Conservation (phyloP, 1,284 basidiomycete genomes). For the Lentinula novae-zelandiae region DNA sequence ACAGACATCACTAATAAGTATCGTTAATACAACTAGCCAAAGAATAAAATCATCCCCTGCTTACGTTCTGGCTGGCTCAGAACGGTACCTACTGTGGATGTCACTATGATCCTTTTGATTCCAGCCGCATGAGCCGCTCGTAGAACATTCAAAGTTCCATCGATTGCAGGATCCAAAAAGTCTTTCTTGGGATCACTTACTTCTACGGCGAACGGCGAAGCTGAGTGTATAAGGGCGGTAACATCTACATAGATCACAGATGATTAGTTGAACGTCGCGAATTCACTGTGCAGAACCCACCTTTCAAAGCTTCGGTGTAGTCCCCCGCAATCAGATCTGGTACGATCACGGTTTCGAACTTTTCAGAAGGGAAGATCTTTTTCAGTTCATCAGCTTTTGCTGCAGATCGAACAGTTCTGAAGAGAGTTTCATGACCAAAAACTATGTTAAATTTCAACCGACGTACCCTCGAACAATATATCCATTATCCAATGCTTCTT, state of each 20-base stretch:
- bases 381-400: constrained; percentile 15
- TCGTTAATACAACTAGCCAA: constrained; percentile 14
- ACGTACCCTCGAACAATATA: constrained; percentile 23
- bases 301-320: constrained; percentile 16
- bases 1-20: background rate
- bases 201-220: constrained; percentile 14
- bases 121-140: constrained; percentile 26
- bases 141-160: constrained; percentile 26
- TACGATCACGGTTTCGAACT: constrained; percentile 19
- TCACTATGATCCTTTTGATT: constrained; percentile 16
- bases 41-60: constrained; percentile 12
- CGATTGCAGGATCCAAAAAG: constrained; percentile 20
- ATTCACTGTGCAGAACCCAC: background rate
- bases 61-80: constrained; percentile 13
- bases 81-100: constrained; percentile 12
- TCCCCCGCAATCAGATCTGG: constrained; percentile 18
- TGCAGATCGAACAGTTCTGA: constrained; percentile 15
- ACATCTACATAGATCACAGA: constrained; percentile 9
- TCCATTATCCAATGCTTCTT: constrained; percentile 20
- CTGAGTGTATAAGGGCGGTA: constrained; percentile 18
- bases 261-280: background rate
- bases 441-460: background rate
- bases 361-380: constrained; percentile 9
- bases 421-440: background rate
- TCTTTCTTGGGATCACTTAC: constrained; percentile 1